Conservation (phyloP, 495 filamentous ascomycete species). For the Geoglossum glabrum region DNA sequence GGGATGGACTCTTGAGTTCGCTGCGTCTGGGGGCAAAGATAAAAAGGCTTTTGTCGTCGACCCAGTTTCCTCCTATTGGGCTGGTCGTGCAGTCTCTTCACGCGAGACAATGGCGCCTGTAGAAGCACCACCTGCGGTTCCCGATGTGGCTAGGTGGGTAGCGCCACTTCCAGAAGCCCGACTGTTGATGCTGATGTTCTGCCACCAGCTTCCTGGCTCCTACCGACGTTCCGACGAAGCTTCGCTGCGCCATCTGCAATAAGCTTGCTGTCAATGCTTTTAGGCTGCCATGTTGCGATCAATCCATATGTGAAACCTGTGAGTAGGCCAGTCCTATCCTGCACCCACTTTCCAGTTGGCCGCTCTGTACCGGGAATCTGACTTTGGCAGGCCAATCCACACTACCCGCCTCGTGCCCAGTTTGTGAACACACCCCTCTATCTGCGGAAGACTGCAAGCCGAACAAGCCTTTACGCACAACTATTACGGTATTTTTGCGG, state of each 20-base stretch:
- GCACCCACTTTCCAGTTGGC: neutral
- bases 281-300: slow-evolving; percentile 83
- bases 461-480: slow-evolving; percentile 71
- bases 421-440: slow-evolving; percentile 79
- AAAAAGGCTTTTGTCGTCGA: neutral
- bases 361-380: slow-evolving; percentile 8
- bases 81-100: neutral
- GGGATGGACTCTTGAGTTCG: neutral
- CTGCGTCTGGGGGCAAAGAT: neutral
- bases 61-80: neutral
- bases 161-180: neutral
- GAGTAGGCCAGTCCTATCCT: slow-evolving; percentile 18
- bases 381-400: slow-evolving; percentile 45
- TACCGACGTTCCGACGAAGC: slow-evolving; percentile 81
- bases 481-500: slow-evolving; percentile 70
- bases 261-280: slow-evolving; percentile 82
- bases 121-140: neutral
- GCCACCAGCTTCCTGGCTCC: slow-evolving; percentile 48
- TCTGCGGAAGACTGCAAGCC: slow-evolving; percentile 70
- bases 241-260: slow-evolving; percentile 83
- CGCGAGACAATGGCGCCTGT: neutral
- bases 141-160: slow-evolving; percentile 1
- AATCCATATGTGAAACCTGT: slow-evolving; percentile 85
- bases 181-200: neutral
- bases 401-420: slow-evolving; percentile 63